Evolutionary conservation across 2,329 filamentous ascomycete genomes (phyloP).

Genomic region (Pestalotiopsis sp.): DNA sequence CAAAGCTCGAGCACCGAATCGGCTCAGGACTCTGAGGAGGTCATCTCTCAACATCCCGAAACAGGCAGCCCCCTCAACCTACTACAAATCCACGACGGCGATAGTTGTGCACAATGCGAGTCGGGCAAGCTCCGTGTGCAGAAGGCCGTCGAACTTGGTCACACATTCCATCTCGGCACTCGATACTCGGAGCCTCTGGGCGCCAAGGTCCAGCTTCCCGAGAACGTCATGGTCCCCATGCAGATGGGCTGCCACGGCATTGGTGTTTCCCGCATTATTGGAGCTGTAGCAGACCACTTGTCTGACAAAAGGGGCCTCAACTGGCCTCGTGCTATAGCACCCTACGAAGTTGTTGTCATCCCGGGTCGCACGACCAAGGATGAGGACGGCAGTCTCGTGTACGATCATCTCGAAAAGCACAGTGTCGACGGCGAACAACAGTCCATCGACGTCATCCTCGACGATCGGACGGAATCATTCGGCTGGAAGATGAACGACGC

Average conservation of each 20-base stretch:
- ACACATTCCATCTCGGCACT: conserved; percentile 92
- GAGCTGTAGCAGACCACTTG: conserved; percentile 78
- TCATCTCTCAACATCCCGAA: conserved; percentile 18
- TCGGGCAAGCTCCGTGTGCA: conserved; percentile 65
- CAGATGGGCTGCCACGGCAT: conserved; percentile 98
- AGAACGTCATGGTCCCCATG: conserved; percentile 53
- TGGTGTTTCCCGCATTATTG: conserved; percentile 87
- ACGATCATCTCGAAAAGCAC: conserved; percentile 56
- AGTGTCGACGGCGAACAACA: conserved; percentile 11
- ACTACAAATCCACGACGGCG: conserved; percentile 66
- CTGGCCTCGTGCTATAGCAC: conserved; percentile 87
- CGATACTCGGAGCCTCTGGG: conserved; percentile 79
- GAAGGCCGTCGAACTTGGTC: conserved; percentile 85
- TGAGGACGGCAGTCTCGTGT: conserved; percentile 57
- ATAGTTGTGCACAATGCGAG: conserved; percentile 72
- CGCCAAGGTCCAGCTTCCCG: conserved; percentile 58
- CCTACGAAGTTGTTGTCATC: conserved; percentile 76
- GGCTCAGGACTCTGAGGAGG: conserved; percentile 17
- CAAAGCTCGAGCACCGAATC: conserved; percentile 32
- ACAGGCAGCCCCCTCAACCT: conserved; percentile 57
- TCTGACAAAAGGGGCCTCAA: conserved; percentile 75
- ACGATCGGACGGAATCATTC: conserved; percentile 71
- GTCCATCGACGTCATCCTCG: conserved; percentile 67
- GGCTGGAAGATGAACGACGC: conserved; percentile 91
- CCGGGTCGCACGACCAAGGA: conserved; percentile 46